Evolutionary conservation across 495 filamentous ascomycete species (phyloP), one percentile per base, ranked within the genome.

Genomic region (Polyplosphaeria fusca): DNA sequence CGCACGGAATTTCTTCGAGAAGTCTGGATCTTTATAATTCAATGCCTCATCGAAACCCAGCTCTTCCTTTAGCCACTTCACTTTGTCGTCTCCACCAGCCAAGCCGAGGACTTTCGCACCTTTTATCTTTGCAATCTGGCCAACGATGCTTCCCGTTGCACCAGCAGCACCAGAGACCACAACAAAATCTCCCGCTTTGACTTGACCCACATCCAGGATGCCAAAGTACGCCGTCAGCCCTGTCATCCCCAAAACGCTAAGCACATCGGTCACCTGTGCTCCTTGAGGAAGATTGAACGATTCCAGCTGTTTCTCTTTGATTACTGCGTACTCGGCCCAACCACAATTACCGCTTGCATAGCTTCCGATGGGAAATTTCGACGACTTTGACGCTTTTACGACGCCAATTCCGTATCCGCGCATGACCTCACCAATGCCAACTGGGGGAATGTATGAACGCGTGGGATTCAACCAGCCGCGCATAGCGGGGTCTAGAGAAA

Each of bases 401-500:
- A 79, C 78, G 19, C 74, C 75, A 56, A 89, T 76, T 58, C 74
- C 73, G 18, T 67, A 60, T 16, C 83, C 84, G 58, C 83, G 83
- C 85, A 91, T 89, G 14, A 80, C 75, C 63, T 80, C 81, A 61
- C 81, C 84, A 52, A 84, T 77, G 50, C 81, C 72, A 11, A 89
- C 82, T 12, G 86, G 83, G 0, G 83, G 79, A 14, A 85, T 67
- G 71, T 88, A 89, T 13, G 84, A 87, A 28, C 84, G 77, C 28
- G 73, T 74, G 57, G 86, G 59, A 73, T 78, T 58, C 39, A 93
- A 74, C 88, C 86, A 90, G 58, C 83, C 81, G 53, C 88, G 79
- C 83, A 89, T 88, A n/a, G 87, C 85, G 0, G 87, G 87, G 70
- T 92, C 87, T 58, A 88, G 79, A n/a, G 84, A 87, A 55, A 89